Evolutionary conservation across 2,329 filamentous ascomycete species (phyloP), one percentile per base, ranked within the genome.

Genomic region (Diaporthe vaccinii): DNA sequence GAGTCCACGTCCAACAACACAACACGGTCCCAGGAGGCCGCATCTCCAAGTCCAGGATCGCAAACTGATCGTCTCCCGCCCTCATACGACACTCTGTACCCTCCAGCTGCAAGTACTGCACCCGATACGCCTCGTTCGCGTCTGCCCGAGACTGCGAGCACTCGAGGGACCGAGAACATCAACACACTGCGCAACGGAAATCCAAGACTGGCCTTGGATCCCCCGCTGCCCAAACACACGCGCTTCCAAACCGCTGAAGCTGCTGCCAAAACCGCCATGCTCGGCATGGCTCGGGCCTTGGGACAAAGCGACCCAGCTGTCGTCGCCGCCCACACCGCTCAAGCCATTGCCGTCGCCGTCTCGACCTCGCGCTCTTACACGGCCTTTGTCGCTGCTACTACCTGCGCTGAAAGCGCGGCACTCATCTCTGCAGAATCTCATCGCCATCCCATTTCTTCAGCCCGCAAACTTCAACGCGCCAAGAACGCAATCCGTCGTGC

Each of bases 361-460:
- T 62, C 58, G 39, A 62, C 59, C 36, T 44, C 59, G 3, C 36
- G 59, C n/a, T 46, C 39, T 4, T 62, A 62, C 14, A 22, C 59
- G 5, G 59, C 59, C 59, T 62, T 62, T 44, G 59, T 62, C 59
- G 59, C 59, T 44, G 59, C 59, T 46, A 62, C 36, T 44, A 62
- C 39, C 59, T 12, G 25, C 6, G 59, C 59, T 44, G 59, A 62
- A 7, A 44, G 39, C 39, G 39, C 59, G 36, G 59, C 59, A 62
- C 36, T 62, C 3, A 44, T 62, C 39, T 6, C n/a, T 17, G 59
- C 59, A 9, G 36, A 62, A 28, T 2, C 1, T n/a, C 12, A 1
- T 62, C 59, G 39, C 59, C 6, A 31, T 22, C 4, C 46, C 14
- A 44, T 17, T 28, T 7, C 39, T 59, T 4, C 20, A 39, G 34